A percentile compares a stretch with the other conserved stretches of the same genome.
Conservation (phyloP, 1,139 yeast genomes). For the Nakaseomyces bracarensis region DNA sequence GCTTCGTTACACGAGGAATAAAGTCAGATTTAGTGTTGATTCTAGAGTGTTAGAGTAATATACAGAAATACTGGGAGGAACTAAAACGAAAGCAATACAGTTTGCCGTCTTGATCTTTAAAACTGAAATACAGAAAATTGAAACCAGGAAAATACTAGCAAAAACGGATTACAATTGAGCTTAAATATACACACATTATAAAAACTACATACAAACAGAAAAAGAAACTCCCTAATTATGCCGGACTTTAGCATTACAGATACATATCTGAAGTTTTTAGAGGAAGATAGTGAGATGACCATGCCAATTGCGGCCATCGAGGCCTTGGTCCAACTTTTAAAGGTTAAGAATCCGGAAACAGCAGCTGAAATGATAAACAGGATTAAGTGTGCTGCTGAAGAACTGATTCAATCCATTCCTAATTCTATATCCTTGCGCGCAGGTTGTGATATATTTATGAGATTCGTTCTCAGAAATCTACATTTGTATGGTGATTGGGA, state of each 20-base stretch:
- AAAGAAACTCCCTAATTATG: conserved; percentile 19
- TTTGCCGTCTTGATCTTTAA: too few species aligned
- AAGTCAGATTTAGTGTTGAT: too few species aligned
- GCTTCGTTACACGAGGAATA: too few species aligned
- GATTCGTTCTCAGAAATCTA: conserved; percentile 85
- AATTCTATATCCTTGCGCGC: conserved; percentile 92
- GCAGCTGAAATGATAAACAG: conserved; percentile 85
- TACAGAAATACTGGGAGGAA: too few species aligned
- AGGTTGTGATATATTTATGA: conserved; percentile 93
- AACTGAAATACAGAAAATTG: too few species aligned
- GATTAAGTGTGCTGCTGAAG: conserved; percentile 65
- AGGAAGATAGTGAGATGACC: conserved; percentile 88
- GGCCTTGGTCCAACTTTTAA: conserved; percentile 74
- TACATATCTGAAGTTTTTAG: conserved; percentile 69
- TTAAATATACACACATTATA: neutral
- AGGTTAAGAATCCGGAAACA: conserved; percentile 79
- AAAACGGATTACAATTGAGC: neutral
- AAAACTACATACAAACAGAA: conserved; percentile 13
- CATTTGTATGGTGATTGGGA: conserved; percentile 93
- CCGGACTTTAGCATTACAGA: conserved; percentile 65
- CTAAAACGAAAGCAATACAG: too few species aligned
- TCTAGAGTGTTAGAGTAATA: too few species aligned
- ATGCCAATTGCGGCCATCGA: conserved; percentile 99
- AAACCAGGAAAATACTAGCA: too few species aligned
- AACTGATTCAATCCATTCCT: conserved; percentile 68